Evolutionary conservation across 129 eudicot genomes (phyloP), one percentile per base, ranked within the genome.

Genomic region (Centrapalus pauciflorus): DNA sequence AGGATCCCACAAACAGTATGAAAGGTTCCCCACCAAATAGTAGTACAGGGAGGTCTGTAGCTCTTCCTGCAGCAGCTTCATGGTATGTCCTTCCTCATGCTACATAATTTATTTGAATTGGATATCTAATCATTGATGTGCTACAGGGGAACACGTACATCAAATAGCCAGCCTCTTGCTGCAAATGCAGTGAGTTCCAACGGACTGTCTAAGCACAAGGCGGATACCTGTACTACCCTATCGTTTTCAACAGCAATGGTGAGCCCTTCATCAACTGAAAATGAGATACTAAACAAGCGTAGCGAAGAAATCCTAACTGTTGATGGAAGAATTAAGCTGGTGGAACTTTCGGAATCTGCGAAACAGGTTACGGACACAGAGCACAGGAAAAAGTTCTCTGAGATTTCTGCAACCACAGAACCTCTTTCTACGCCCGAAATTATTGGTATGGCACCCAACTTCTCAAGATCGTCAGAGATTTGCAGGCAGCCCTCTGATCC

Each of bases 11-110:
- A 52, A 80, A 52, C 61, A 76, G 77, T 66, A 66, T 69, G 28
- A 89, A 77, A 82, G 66, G 48, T 48, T 94, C 97, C 45, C 95
- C 99, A 32, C 90, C 95, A 64, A 69, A 71, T 81, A 83, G 85
- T 67, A 87, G 85, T 64, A 69, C 95, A 28, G 87, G 85, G n/a
- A 80, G 83, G 69, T 78, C 87, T 69, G 83, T 66, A 45, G 90
- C 81, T 75, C 87, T 87, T 46, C 95, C 90, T 5, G 81, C 90
- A 45, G 95, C 87, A 48, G 87, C 95, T 17, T 78, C 84, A 26
- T 87, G 95, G 95, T 87, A 81, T 35, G 69, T 23, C 25, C 19
- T 38, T 55, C 16, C 65, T 12, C 37, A 7, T 32, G 37, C 3
- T 32, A 32, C 37, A 32, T 2, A 32, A 2, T 32, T 7, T 32